A percentile compares a stretch with the other conserved stretches of the same genome.
Conservation (phyloP, 1,284 basidiomycete genomes). For the Apiotrichum siamense region DNA sequence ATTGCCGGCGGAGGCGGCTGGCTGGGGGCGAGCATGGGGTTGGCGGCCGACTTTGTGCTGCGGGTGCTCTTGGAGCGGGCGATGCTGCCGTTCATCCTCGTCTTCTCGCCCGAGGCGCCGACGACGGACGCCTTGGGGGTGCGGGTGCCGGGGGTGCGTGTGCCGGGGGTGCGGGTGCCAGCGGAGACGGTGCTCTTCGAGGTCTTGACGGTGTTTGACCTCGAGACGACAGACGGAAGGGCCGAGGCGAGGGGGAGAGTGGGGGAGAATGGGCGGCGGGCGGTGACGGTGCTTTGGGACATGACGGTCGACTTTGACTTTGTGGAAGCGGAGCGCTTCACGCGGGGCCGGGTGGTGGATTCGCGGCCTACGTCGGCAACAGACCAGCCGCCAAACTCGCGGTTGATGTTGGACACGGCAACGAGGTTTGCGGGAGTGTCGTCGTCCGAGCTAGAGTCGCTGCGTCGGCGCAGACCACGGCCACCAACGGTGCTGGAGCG, state of each 20-base stretch:
- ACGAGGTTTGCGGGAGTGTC: conserved; percentile 35
- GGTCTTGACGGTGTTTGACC: conserved; percentile 8
- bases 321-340: conserved; percentile 27
- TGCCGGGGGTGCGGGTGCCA: no score
- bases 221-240: background rate
- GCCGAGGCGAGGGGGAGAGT: background rate
- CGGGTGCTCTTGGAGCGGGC: conserved; percentile 21
- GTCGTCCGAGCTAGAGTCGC: conserved; percentile 38
- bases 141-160: no score
- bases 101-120: no score
- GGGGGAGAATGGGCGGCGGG: background rate
- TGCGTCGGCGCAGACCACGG: conserved; percentile 19
- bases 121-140: no score
- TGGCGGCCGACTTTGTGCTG: conserved; percentile 15
- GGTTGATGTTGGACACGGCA: conserved; percentile 35
- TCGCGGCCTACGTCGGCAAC: conserved; percentile 35
- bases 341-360: background rate
- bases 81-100: conserved; percentile 30
- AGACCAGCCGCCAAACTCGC: conserved; percentile 22
- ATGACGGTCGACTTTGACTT: conserved; percentile 34
- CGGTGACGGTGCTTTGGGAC: conserved; percentile 2
- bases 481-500: conserved; percentile 17
- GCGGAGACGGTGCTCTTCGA: conserved; percentile 1
- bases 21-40: conserved; percentile 38
- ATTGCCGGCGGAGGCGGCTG: conserved; percentile 33